These are phyloP conservation scores for Metschnikowia dekortorum DNA, from an alignment of 805 yeast genomes.

Conservation along the genomic window DNA sequence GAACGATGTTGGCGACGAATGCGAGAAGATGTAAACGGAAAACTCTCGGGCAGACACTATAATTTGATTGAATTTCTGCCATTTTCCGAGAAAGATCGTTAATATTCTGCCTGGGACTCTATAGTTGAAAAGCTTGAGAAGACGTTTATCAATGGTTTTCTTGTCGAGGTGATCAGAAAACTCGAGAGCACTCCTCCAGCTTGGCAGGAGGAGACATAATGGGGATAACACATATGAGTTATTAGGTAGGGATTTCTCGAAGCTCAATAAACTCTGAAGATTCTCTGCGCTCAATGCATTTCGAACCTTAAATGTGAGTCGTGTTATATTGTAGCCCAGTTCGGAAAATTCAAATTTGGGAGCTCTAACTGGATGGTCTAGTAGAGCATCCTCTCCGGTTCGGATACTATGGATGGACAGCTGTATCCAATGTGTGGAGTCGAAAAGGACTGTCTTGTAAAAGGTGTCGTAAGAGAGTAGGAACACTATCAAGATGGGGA, in stretches of 20 bases:
- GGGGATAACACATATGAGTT: conserved; percentile 14
- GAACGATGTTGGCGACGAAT: neutral
- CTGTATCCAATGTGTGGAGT: neutral
- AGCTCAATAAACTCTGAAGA: conserved; percentile 7
- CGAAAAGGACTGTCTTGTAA: conserved; percentile 29
- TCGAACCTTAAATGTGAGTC: conserved; percentile 5
- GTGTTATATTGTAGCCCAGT: conserved; percentile 1
- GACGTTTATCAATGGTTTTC: neutral
- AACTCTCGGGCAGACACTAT: neutral
- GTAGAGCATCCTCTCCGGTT: neutral
- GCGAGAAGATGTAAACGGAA: neutral
- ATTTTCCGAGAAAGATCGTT: neutral
- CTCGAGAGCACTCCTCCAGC: neutral
- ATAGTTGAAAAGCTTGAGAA: conserved; percentile 2
- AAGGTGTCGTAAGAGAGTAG: conserved; percentile 31
- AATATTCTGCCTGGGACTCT: neutral
- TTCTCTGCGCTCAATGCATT: conserved; percentile 10
- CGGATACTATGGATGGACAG: neutral
- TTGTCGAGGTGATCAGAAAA: neutral
- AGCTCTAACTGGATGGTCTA: neutral
- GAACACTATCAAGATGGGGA: conserved; percentile 30
- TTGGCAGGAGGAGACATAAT: conserved; percentile 3
- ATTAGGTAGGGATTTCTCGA: conserved; percentile 4
- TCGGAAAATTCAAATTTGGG: neutral
- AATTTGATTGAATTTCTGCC: neutral